Percentiles rank a stretch among this genome's conserved stretches.
These are phyloP conservation scores for Xerocomus nothofagi DNA, from an alignment of 1,284 basidiomycete genomes.

Conservation along the genomic window DNA sequence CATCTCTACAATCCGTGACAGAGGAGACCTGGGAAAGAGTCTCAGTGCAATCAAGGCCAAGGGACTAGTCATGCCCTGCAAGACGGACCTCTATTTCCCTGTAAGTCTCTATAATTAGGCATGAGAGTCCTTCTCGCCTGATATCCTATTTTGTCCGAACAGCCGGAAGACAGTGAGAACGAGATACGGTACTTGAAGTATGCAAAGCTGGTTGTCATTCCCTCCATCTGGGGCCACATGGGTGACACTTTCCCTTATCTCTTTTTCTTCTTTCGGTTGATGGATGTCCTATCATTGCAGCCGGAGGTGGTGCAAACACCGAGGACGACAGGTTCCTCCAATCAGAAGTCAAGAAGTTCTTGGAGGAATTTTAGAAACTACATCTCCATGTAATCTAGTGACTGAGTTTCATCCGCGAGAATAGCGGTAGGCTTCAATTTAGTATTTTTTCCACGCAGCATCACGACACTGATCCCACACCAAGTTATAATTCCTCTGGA, in stretches of 20 bases:
- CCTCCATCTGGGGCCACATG: constrained; percentile 60
- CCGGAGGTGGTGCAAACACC: constrained; percentile 42
- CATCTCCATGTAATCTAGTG: constrained; percentile 11
- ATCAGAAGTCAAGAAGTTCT: constrained; percentile 39
- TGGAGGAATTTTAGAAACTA: constrained; percentile 27
- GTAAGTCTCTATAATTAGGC: constrained; percentile 32
- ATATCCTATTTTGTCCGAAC: neutral
- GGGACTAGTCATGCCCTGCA: constrained; percentile 29
- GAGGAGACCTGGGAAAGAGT: constrained; percentile 16
- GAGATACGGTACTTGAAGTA: constrained; percentile 47
- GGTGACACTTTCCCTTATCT: constrained; percentile 31
- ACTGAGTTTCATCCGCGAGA: neutral
- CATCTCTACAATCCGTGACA: constrained; percentile 23
- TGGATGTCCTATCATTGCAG: constrained; percentile 21
- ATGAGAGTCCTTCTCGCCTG: neutral
- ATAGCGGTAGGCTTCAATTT: neutral
- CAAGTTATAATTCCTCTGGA: neutral
- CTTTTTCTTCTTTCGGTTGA: neutral
- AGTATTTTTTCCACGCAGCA: too few species aligned
- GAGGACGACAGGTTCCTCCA: constrained; percentile 41
- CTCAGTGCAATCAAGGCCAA: constrained; percentile 26
- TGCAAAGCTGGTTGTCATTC: constrained; percentile 49
- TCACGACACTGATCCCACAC: neutral
- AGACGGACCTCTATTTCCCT: constrained; percentile 55
- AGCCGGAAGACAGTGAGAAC: constrained; percentile 58